Evolutionary conservation across 805 yeast genomes (phyloP).

Genomic region (Henningerozyma blattae): DNA sequence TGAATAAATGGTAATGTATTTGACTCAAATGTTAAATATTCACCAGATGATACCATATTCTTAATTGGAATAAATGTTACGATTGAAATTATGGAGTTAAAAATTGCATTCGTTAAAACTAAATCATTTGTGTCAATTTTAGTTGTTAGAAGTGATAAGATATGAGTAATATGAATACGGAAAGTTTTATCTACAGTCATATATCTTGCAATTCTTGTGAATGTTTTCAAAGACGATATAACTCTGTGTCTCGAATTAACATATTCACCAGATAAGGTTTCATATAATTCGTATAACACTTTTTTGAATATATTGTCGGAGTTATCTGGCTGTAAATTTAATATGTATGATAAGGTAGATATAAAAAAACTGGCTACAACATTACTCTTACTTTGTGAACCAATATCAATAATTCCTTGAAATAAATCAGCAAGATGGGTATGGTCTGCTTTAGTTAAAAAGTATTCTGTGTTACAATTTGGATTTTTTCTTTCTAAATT

Average conservation of each 20-base stretch:
- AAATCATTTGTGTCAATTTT: conserved; percentile 86
- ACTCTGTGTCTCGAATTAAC: conserved; percentile 71
- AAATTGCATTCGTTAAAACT: conserved; percentile 52
- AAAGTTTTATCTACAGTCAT: conserved; percentile 50
- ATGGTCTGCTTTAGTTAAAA: conserved; percentile 24
- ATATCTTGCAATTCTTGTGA: conserved; percentile 51
- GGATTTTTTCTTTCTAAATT: conserved; percentile 2
- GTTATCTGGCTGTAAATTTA: conserved; percentile 44
- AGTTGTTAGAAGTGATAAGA: conserved; percentile 56
- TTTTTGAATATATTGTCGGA: conserved; percentile 34
- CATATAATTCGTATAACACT: conserved; percentile 60
- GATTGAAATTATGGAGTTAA: conserved; percentile 55
- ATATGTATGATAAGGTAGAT: conserved; percentile 43
- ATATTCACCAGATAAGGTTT: conserved; percentile 47
- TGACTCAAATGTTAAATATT: conserved; percentile 27
- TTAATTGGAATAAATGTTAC: conserved; percentile 61
- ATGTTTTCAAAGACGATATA: conserved; percentile 52
- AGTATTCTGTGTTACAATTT: not conserved
- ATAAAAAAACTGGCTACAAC: conserved; percentile 43
- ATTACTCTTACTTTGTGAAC: conserved; percentile 62
- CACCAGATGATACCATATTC: conserved; percentile 35
- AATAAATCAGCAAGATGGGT: conserved; percentile 30
- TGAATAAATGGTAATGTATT: conserved; percentile 42
- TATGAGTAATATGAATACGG: conserved; percentile 65
- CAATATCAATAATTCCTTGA: conserved; percentile 41